phyloP scores from a whole-genome alignment of 2,329 filamentous ascomycete genomes.

The Penicillium polonicum region DNA sequence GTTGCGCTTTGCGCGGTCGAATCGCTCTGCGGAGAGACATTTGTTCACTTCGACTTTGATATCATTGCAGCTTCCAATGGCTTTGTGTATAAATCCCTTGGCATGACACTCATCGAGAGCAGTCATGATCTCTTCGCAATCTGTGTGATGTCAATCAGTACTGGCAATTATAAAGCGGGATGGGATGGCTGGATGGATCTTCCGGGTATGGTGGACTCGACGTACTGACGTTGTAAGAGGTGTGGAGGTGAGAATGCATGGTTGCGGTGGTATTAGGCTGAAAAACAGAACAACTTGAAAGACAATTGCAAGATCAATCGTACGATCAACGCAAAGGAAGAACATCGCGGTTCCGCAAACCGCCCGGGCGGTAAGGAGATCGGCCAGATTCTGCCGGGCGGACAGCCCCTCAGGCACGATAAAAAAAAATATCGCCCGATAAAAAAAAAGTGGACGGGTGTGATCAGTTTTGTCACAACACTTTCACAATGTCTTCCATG shows the following conservation, averaged over 20 bases:
- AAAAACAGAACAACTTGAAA: slow-evolving; percentile 6
- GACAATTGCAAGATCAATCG: neutral
- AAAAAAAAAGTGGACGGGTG: slow-evolving; percentile 29
- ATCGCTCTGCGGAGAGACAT: slow-evolving; percentile 77
- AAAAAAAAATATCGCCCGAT: slow-evolving; percentile 28
- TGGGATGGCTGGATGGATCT: neutral
- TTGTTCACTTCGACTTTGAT: slow-evolving; percentile 80
- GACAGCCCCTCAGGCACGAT: slow-evolving; percentile 27
- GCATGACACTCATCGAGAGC: slow-evolving; percentile 95
- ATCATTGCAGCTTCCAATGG: slow-evolving; percentile 83
- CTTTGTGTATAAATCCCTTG: slow-evolving; percentile 87
- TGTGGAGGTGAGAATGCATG: slow-evolving; percentile 98
- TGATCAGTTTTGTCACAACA: slow-evolving; percentile 15
- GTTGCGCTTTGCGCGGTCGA: slow-evolving; percentile 75
- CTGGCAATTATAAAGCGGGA: neutral
- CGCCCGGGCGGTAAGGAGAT: slow-evolving; percentile 28
- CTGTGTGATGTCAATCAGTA: slow-evolving; percentile 49
- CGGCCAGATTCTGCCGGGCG: slow-evolving; percentile 35
- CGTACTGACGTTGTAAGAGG: slow-evolving; percentile 83
- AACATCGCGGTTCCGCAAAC: slow-evolving; percentile 12
- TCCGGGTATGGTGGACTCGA: slow-evolving; percentile 16
- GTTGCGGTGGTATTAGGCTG: slow-evolving; percentile 29
- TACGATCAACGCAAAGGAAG: slow-evolving; percentile 9
- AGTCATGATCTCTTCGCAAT: slow-evolving; percentile 90
- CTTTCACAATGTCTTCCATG: slow-evolving; percentile 56